A percentile compares a stretch with the other conserved stretches of the same genome.
These are phyloP conservation scores for Amyloporia xantha DNA, from an alignment of 768 basidiomycete species.

Conservation along the genomic window DNA sequence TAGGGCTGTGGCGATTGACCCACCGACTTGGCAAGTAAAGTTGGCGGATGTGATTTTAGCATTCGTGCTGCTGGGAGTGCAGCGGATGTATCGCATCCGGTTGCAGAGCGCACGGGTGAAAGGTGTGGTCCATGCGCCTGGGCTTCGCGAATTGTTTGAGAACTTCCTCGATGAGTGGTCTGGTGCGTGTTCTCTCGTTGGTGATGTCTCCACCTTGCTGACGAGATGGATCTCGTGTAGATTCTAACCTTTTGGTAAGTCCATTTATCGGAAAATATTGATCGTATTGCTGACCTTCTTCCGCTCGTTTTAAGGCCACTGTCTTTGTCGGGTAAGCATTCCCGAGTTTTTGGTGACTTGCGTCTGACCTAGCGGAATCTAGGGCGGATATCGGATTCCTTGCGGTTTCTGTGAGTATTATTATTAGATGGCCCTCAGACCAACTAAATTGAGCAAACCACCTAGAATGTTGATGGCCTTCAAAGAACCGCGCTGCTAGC, in stretches of 20 bases:
- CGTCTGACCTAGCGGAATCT: too few relatives aligned
- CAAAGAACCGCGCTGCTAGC: neutral
- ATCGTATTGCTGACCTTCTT: neutral
- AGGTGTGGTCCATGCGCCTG: conserved; percentile 12
- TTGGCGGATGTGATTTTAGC: conserved; percentile 13
- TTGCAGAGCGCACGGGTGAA: conserved; percentile 14
- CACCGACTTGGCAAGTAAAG: conserved; percentile 7
- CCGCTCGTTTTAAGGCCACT: conserved; percentile 8
- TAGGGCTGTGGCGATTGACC: conserved; percentile 6
- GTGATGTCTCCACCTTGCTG: neutral
- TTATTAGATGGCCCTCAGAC: neutral
- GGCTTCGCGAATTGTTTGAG: conserved; percentile 15
- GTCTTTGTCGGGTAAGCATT: conserved; percentile 13
- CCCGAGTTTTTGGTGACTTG: too few relatives aligned
- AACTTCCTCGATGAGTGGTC: conserved; percentile 21
- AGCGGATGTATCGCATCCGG: conserved; percentile 17
- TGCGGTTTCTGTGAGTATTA: neutral
- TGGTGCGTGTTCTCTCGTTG: conserved; percentile 11
- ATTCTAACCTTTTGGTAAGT: conserved; percentile 17
- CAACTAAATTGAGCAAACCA: neutral
- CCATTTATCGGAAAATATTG: neutral
- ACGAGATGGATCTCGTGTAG: conserved; percentile 2
- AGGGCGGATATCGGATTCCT: neutral
- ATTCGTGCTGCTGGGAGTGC: conserved; percentile 16
- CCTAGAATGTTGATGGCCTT: neutral